Evolutionary conservation across 208 protist genomes (phyloP), one percentile per base, ranked within the genome.

Genomic region (Leishmania gerbilli): DNA sequence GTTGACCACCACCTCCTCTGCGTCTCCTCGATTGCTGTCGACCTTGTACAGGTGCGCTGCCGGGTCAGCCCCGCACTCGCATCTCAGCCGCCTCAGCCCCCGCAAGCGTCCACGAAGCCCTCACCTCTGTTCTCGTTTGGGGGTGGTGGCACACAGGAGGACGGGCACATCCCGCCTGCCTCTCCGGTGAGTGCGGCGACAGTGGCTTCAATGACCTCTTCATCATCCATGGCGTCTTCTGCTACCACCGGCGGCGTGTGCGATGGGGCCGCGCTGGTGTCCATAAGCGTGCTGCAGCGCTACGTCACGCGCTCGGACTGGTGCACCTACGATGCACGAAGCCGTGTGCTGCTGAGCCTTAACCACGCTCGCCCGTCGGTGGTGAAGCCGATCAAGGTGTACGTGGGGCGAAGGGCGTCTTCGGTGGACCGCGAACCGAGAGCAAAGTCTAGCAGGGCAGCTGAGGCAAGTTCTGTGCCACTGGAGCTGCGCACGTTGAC

Each of bases 371-470:
- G 88, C 21, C 83, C 88, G 15, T 79, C 42, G 17, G 79, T 89
- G 7, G 47, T 95, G 42, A 95, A 95, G 82, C 85, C 85, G 49
- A 84, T 95, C 82, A 64, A 85, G 72, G 79, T 92, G 27, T 72
- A 62, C 8, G 55, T 27, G 34, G n/a, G 45, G 21, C 58, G 21
- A 67, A 19, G 24, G 55, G 37, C 42, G 21, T 64, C 53, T 15
- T 24, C 55, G 3, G 55, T 69, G n/a, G 17, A 79, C 17, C 1
- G 68, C 15, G 42, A 69, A 19, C 42, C 7, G 5, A 21, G 31
- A 24, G 19, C 45, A 3, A 42, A 37, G 72, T 8, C 11, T 0
- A 27, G 31, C 31, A 31, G 19, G 31, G 19, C 27, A 24, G 31
- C 17, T 1, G 51, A 40, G 34, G 49, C 34, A 40, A 19, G 7